Base-by-base conservation (phyloP, 768 basidiomycete species). In the Mycena alexandri region DNA sequence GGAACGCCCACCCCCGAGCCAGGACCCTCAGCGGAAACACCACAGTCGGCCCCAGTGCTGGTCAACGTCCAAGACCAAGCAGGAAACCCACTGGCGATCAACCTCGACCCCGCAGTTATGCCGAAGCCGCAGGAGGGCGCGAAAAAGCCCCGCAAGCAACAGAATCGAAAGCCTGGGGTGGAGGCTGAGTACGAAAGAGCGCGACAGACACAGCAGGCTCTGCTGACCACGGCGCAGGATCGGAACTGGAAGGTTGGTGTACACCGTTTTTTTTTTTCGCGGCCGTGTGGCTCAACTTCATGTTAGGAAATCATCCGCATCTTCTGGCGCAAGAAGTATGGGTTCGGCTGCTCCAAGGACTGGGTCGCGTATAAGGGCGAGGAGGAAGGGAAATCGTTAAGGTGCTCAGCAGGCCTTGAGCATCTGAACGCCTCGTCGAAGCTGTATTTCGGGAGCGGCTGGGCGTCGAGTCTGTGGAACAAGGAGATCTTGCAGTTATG, bases 371-470 rank as follows among this genome's bases (percentile, higher is more conserved):
- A 42, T 5, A 41, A 41, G 22, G 54, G 54, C 24, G 13, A 55
- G 54, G 33, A 41, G 41, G 54, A 22, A 55, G 54, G 42, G 42
- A 24, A 6, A 11, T 41, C 54, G 13, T 1, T 24, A n/a, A n/a
- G n/a, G n/a, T n/a, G n/a, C n/a, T n/a, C n/a, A n/a, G n/a, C n/a
- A n/a, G n/a, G 54, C 38, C 41, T 55, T 36, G 54, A 55, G 22
- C 24, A 21, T 55, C 54, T 41, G 38, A 36, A 42, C 25, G n/a
- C n/a, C n/a, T n/a, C n/a, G n/a, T n/a, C n/a, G n/a, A n/a, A n/a
- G n/a, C n/a, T 55, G 2, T 55, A 42, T 41, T 55, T 55, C 34
- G 54, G 54, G 38, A 55, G 42, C 22, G 54, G 54, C 24, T 55
- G 2, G 4, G 42, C 41, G 38, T 24, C 54, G 41, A 24, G 5